Percentiles rank a stretch among this genome's conserved stretches.
Conservation (phyloP, 176 grass and related monocot genomes). For the Lolium multiflorum region DNA sequence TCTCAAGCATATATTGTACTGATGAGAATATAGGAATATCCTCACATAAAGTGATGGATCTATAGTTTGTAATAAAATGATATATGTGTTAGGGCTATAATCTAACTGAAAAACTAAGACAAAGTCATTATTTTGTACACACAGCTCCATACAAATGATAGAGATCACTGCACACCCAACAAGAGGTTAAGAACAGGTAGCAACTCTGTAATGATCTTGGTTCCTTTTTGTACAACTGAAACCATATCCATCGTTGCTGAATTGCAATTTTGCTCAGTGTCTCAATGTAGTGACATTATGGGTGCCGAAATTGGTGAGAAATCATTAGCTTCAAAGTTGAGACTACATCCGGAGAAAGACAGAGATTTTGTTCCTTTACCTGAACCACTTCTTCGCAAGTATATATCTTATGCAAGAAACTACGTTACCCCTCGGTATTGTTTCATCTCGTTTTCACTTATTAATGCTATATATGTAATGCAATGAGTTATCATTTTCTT, state of each 20-base stretch:
- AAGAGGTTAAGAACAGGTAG: slow-evolving; percentile 75
- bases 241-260: slow-evolving; percentile 1
- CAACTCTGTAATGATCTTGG: slow-evolving; percentile 6
- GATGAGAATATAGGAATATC: neutral
- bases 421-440: slow-evolving; percentile 71
- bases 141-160: slow-evolving; percentile 74
- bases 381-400: slow-evolving; percentile 74
- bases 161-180: slow-evolving; percentile 30
- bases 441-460: slow-evolving; percentile 14
- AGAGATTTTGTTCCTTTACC: slow-evolving; percentile 71
- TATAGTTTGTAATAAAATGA: slow-evolving; percentile 10
- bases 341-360: slow-evolving; percentile 71
- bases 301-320: slow-evolving; percentile 29
- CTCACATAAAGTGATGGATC: slow-evolving; percentile 12
- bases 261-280: slow-evolving; percentile 53
- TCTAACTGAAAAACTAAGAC: slow-evolving; percentile 30
- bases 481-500: neutral
- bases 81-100: neutral
- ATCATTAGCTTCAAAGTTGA: slow-evolving; percentile 70
- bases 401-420: slow-evolving; percentile 87
- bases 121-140: slow-evolving; percentile 7
- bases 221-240: slow-evolving; percentile 43
- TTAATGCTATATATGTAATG: slow-evolving; percentile 9
- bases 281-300: slow-evolving; percentile 24
- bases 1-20: neutral